Evolutionary conservation across 257 asterid genomes (phyloP).

Genomic region (Anisodus acutangulus): DNA sequence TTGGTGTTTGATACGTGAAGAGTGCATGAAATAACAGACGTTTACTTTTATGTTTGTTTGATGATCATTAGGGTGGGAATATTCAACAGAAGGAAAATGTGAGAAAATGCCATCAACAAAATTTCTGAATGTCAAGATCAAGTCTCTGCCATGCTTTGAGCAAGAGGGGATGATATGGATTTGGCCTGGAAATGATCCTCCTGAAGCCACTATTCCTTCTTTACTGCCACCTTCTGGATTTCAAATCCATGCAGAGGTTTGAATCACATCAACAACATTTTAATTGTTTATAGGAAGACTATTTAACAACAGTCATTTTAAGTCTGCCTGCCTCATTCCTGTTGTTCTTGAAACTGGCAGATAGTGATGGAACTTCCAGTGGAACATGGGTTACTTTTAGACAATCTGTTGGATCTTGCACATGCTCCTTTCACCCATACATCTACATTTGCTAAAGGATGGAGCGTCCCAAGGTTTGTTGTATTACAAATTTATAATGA

Average conservation of each 20-base stretch:
- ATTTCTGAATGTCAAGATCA: conserved; percentile 66
- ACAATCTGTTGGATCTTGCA: conserved; percentile 97
- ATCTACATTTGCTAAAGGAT: conserved; percentile 95
- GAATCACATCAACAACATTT: background rate
- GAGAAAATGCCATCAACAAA: conserved; percentile 97
- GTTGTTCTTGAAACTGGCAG: conserved; percentile 46
- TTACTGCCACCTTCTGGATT: conserved; percentile 84
- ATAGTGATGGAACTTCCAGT: conserved; percentile 95
- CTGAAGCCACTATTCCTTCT: conserved; percentile 77
- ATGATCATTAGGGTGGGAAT: conserved; percentile 82
- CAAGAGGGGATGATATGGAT: conserved; percentile 96
- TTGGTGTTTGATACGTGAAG: background rate
- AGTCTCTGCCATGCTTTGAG: conserved; percentile 87
- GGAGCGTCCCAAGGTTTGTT: conserved; percentile 86
- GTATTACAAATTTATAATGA: background rate
- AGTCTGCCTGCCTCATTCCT: conserved; percentile 27
- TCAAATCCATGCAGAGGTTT: conserved; percentile 92
- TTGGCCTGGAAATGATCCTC: conserved; percentile 96
- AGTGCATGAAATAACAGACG: conserved; percentile 15
- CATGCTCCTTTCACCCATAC: conserved; percentile 98
- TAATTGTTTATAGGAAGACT: background rate
- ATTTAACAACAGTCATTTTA: background rate
- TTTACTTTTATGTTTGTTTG: conserved; percentile 30
- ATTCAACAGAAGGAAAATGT: conserved; percentile 86
- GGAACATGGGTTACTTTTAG: conserved; percentile 88